Evolutionary conservation across 805 yeast species (phyloP), one percentile per base, ranked within the genome.

Genomic region (Candida montana): DNA sequence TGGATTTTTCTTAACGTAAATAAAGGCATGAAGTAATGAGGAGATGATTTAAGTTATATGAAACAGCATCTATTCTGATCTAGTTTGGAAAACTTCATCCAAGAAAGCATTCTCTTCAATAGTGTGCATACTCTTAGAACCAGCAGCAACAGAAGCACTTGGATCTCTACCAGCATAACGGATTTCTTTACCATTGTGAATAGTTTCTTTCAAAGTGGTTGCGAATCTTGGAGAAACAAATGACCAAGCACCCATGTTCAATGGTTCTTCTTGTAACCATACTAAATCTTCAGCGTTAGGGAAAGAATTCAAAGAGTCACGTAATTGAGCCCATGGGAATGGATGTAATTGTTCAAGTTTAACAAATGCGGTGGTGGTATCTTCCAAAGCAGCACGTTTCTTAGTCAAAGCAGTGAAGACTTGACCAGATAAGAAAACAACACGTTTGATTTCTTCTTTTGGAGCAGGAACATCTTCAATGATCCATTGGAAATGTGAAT

Each of bases 141-240:
- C 99, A 53, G 98, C 96, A 59, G 99, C 99, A 60, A 93, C 96
- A 48, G 96, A 83, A 35, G 98, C 98, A 63, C 91, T 81, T 64
- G 99, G 99, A 63, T 87, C 88, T 77, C 99, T 88, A 62, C 99
- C 99, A 52, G 95, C 95, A 63, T 86, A 93, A 68, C 97, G 81
- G 46, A 84, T 61, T 16, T 59, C 58, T 52, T 67, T 57, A 53
- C 71, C 80, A 57, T 75, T 68, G 69, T 83, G 82, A 47, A 70
- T 70, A 47, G 95, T 83, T 69, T 88, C 89, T 53, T 73, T 74
- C 66, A 91, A 65, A 32, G 82, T 74, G 35, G 95, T 85, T 46
- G 71, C 69, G 41, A 93, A 66, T 71, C 99, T 85, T 64, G 97
- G 99, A 46, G 75, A 70, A 42, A 74, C 91, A 59, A 61, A 88